Percentiles rank a stretch among this genome's conserved stretches.
phyloP scores from a whole-genome alignment of 257 asterid genomes.

The Mentha longifolia region DNA sequence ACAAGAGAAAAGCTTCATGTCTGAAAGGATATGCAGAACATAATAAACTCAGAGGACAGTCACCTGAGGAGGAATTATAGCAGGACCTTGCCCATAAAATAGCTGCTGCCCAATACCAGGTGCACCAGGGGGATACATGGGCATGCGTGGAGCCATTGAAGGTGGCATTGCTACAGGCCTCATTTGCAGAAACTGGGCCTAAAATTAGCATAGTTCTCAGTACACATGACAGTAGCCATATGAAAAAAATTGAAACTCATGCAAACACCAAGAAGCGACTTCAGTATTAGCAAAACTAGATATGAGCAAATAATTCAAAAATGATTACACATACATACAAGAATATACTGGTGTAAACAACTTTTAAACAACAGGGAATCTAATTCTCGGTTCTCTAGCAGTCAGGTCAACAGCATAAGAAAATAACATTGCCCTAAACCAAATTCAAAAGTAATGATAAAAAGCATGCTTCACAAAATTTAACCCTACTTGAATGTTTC shows the following conservation, averaged over 20 bases:
- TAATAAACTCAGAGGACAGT: neutral
- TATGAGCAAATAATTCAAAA: neutral
- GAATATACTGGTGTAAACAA: neutral
- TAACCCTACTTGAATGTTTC: neutral
- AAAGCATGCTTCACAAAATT: no score
- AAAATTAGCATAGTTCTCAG: slow-evolving; percentile 18
- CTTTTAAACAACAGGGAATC: neutral
- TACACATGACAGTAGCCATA: neutral
- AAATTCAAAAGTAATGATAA: neutral
- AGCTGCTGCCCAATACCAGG: slow-evolving; percentile 83
- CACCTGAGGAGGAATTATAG: slow-evolving; percentile 85
- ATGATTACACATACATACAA: neutral
- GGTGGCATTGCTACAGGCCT: slow-evolving; percentile 74
- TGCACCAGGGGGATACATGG: slow-evolving; percentile 81
- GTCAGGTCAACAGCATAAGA: neutral
- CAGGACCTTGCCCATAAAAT: slow-evolving; percentile 78
- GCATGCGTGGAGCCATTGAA: slow-evolving; percentile 77
- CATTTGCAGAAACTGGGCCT: slow-evolving; percentile 78
- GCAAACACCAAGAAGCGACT: neutral
- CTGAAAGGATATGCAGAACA: neutral
- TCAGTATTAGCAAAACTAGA: neutral
- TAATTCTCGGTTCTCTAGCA: neutral
- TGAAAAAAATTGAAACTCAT: neutral
- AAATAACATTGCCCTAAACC: no score
- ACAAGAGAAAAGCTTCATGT: slow-evolving; percentile 21